Base-by-base conservation (phyloP, 176 grass and related monocot species). In the Paspalum notatum region DNA sequence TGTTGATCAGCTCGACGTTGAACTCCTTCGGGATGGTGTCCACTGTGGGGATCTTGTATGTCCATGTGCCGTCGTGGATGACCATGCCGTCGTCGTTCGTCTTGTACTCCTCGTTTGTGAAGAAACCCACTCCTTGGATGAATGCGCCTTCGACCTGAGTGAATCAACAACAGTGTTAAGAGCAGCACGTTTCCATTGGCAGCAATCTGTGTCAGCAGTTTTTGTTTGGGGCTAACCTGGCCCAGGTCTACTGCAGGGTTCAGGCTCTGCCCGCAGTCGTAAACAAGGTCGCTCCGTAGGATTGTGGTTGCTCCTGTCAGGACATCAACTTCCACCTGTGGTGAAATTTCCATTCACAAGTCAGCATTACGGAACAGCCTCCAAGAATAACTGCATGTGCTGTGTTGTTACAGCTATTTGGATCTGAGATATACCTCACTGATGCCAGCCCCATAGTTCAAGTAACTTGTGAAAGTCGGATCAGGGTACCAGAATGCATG, bases 211-310 rank as follows among this genome's bases (percentile, higher is more conserved):
- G 56, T 12, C 12, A 38, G 12, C 45, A 50, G 7, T 48, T 41
- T 26, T 42, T 17, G 6, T 38, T 39, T 37, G 39, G 9, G 7
- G 12, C 81, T 85, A 46, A 96, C 93, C 93, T 96, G 93, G 4
- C 93, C 93, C 26, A 97, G 55, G 80, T 97, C 93, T 6, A 97
- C 93, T 0, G 93, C 93, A 64, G 93, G 93, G 42, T 93, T 97
- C 68, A 97, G 79, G 80, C 93, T 97, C 72, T 91, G 88, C 9
- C 93, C 90, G 22, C 90, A 97, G 73, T 97, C 91, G 42, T 97
- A 91, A 41, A 72, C 21, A 10, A 93, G 80, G 68, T 97, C 93
- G 24, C 85, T 89, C 72, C 86, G 86, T 43, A 97, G 56, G 76
- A 97, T 85, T 44, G 88, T 87, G n/a, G 93, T 97, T 72, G 80